phyloP scores from a whole-genome alignment of 2,329 filamentous ascomycete species.

The Fusarium aywerte region DNA sequence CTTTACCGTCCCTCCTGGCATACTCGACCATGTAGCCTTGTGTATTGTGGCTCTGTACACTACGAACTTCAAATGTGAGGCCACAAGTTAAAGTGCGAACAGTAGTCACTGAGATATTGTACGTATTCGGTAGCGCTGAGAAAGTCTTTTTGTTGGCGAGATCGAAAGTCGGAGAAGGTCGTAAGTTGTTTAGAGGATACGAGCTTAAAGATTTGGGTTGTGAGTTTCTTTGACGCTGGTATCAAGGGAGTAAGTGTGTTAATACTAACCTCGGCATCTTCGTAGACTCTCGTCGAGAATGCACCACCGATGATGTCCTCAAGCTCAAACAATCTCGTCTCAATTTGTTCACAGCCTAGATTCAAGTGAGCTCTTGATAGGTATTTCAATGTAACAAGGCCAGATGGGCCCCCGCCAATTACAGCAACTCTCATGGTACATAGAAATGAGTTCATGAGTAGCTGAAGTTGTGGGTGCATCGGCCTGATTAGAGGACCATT shows the following conservation, averaged over 20 bases:
- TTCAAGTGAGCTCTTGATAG: background rate
- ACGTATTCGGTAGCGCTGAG: background rate
- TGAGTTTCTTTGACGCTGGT: fast-evolving
- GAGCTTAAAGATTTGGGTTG: background rate
- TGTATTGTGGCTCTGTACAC: background rate
- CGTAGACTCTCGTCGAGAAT: background rate
- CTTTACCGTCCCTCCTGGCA: fast-evolving
- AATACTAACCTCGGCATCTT: background rate
- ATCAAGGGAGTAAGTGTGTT: background rate
- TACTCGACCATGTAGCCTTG: background rate
- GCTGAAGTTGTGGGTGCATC: background rate
- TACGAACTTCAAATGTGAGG: background rate
- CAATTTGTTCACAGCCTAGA: background rate
- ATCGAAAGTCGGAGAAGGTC: background rate
- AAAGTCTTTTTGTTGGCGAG: background rate
- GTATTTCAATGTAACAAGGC: background rate
- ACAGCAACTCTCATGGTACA: background rate
- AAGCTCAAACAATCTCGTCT: background rate
- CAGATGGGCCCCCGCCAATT: background rate
- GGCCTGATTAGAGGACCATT: too few relatives aligned
- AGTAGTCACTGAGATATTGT: background rate
- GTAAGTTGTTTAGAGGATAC: background rate
- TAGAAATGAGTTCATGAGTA: background rate
- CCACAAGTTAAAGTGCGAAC: background rate
- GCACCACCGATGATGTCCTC: background rate